phyloP scores from a whole-genome alignment of 192 early-diverging fungal genomes.

The Chytriomyces confervae region DNA sequence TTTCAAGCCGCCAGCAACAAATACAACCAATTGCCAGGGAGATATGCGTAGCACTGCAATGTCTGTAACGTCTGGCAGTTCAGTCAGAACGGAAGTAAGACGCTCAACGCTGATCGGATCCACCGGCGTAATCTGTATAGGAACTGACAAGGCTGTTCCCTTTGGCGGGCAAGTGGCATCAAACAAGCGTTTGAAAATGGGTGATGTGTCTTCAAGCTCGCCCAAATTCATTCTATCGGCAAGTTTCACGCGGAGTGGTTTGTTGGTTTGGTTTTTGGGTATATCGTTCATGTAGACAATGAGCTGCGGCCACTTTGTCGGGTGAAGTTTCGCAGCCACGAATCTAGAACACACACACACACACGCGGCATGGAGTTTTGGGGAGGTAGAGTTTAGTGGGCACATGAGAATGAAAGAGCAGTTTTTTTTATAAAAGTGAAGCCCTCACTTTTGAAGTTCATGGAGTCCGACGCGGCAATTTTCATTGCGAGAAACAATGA shows the following conservation, averaged over 20 bases:
- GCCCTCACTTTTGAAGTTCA: conserved; percentile 33
- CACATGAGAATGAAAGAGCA: too few relatives aligned
- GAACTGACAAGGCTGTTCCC: conserved; percentile 36
- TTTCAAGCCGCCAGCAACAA: neutral
- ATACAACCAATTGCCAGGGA: neutral
- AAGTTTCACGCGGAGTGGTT: conserved; percentile 50
- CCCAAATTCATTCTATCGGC: conserved; percentile 46
- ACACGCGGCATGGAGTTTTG: too few relatives aligned
- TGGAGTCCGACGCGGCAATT: conserved; percentile 24
- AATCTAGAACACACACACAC: conserved; percentile 12
- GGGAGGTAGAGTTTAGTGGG: too few relatives aligned
- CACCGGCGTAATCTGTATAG: conserved; percentile 10
- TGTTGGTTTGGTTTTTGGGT: conserved; percentile 51
- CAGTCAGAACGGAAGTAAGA: neutral
- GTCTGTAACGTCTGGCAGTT: conserved; percentile 19
- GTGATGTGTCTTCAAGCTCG: conserved; percentile 39
- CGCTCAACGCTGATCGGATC: neutral
- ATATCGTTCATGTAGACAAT: conserved; percentile 52
- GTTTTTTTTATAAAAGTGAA: too few relatives aligned
- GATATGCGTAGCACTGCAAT: conserved; percentile 1
- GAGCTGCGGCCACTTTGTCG: conserved; percentile 50
- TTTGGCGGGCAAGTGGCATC: conserved; percentile 42
- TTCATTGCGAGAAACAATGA: conserved; percentile 32
- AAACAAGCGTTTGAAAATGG: conserved; percentile 33
- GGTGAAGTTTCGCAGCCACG: conserved; percentile 43